phyloP scores from a whole-genome alignment of 148 eudicot genomes.

The Beta vulgaris region DNA sequence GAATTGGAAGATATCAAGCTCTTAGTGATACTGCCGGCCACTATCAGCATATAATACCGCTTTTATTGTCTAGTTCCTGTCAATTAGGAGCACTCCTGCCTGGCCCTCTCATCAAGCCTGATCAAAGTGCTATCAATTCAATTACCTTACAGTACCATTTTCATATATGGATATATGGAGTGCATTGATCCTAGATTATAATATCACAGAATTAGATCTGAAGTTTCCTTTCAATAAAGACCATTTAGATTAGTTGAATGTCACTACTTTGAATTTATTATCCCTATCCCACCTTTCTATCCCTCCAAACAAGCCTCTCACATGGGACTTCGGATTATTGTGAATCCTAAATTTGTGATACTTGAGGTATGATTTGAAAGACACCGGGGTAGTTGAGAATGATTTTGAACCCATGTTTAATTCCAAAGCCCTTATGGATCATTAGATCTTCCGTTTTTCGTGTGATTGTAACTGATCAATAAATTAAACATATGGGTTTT shows the following conservation, averaged over 20 bases:
- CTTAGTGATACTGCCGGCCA: slow-evolving; percentile 25
- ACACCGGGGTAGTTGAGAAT: no score
- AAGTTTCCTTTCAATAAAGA: not conserved
- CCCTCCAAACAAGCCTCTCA: no score
- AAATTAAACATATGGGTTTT: no score
- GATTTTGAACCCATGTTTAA: no score
- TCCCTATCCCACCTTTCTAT: no score
- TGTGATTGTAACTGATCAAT: no score
- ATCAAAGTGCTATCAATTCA: not conserved
- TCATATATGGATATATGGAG: not conserved
- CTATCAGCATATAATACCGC: not conserved
- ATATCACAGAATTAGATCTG: no score
- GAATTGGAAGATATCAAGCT: slow-evolving; percentile 5
- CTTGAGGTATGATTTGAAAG: no score
- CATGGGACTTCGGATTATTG: no score
- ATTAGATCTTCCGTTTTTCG: no score
- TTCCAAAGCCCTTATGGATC: no score
- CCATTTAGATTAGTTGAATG: not conserved
- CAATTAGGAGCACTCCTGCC: slow-evolving; percentile 9
- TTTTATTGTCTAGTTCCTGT: slow-evolving; percentile 10
- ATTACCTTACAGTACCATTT: not conserved
- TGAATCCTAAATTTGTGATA: no score
- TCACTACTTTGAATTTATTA: not conserved
- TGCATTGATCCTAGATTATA: not conserved
- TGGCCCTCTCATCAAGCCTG: not conserved